Conservation (phyloP, 2,329 filamentous ascomycete species). For the Aschersonia sp. region DNA sequence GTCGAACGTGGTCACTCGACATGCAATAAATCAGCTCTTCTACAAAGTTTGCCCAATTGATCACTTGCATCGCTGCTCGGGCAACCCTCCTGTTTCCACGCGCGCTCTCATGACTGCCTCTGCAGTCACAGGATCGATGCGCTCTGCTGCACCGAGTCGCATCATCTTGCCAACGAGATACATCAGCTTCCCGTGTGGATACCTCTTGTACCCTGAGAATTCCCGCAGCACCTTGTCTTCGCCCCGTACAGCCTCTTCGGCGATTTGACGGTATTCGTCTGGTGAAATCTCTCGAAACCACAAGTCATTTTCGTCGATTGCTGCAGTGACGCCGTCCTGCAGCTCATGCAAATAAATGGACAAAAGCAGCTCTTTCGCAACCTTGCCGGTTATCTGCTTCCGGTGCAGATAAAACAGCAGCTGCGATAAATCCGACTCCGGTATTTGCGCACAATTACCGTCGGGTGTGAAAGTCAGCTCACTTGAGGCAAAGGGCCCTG, state of each 20-base stretch:
- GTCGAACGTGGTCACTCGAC: too few relatives aligned
- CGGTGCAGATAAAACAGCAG: conserved; percentile 33
- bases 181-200: conserved; percentile 45
- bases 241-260: conserved; percentile 25
- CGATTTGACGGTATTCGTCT: conserved; percentile 33
- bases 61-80: neutral
- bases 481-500: conserved; percentile 15
- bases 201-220: conserved; percentile 28
- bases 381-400: conserved; percentile 37
- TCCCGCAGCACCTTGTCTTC: conserved; percentile 31
- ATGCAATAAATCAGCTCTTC: too few relatives aligned
- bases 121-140: conserved; percentile 37
- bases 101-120: conserved; percentile 28
- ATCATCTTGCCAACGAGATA: conserved; percentile 47
- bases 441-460: conserved; percentile 32
- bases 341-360: conserved; percentile 34
- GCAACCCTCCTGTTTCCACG: conserved; percentile 9
- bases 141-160: conserved; percentile 34
- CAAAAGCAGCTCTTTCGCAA: conserved; percentile 44
- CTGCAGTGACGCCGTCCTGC: conserved; percentile 24
- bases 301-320: conserved; percentile 30
- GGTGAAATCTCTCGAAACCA: conserved; percentile 39
- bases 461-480: conserved; percentile 24
- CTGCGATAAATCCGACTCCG: conserved; percentile 31
- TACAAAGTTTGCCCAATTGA: neutral